Conservation (phyloP, 2,329 filamentous ascomycete species). For the Neofusicoccum umdonicola region DNA sequence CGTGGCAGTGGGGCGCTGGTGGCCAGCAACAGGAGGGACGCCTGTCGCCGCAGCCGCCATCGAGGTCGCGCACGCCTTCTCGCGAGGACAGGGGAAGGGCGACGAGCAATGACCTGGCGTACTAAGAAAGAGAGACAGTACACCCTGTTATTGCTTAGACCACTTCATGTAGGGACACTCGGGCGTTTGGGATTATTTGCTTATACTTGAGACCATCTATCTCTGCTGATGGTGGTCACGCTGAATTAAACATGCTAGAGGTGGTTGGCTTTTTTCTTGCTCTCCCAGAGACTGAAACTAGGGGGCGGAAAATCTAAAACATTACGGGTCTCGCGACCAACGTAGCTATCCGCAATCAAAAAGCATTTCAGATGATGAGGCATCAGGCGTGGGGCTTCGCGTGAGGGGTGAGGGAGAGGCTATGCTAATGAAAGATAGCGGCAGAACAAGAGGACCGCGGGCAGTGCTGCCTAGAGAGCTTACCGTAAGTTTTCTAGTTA, state of each 20-base stretch:
- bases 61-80: slow-evolving; percentile 14
- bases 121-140: neutral
- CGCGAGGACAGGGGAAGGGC: slow-evolving; percentile 14
- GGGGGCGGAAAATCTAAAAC: neutral
- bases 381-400: no score
- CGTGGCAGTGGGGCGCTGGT: slow-evolving; percentile 45
- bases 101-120: slow-evolving; percentile 15
- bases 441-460: no score
- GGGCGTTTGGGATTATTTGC: neutral
- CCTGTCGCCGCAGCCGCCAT: neutral
- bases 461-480: no score
- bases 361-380: neutral
- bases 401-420: no score
- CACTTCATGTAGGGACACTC: neutral
- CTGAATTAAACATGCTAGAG: neutral
- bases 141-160: neutral
- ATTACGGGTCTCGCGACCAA: neutral
- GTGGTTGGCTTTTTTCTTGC: neutral
- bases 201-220: neutral
- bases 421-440: no score
- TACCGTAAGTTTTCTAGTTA: no score
- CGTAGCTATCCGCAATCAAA: slow-evolving; percentile 1
- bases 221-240: neutral
- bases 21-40: neutral
- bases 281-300: neutral